Evolutionary conservation across 2,329 filamentous ascomycete genomes (phyloP), one percentile per base, ranked within the genome.

Genomic region (Neofusicoccum kwambonambiense): DNA sequence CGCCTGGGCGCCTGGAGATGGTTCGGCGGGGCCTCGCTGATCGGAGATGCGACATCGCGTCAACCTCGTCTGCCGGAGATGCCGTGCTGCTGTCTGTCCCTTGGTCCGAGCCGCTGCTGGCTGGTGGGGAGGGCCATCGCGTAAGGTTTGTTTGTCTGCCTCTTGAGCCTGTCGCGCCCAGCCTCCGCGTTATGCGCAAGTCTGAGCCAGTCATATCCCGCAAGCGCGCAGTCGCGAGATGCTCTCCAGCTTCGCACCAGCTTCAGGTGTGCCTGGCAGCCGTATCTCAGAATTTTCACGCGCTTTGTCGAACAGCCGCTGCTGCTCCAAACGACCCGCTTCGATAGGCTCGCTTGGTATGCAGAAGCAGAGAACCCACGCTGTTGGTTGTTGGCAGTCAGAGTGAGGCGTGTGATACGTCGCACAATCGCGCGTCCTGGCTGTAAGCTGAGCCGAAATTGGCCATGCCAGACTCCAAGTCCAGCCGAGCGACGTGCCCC

Each of bases 361-460:
- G 52, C n/a, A 47, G 15, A 57, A 60, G 27, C 41, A 31, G 17
- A 45, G 41, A 31, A 31, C 27, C 27, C 54, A 35, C 39, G 12
- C 22, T 17, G 22, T 4, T 22, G 39, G 39, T 60, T 41, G 56
- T 19, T 39, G 41, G 41, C 42, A 17, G 4, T 39, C 41, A 34
- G 54, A 34, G 19, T 58, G 54, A 58, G 54, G 41, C 31, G 41
- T 60, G 56, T 41, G 56, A 60, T 60, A 47, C 56, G 56, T 60
- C 56, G 19, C 56, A 60, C 56, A 47, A 19, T 47, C 54, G 41
- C 54, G 54, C 54, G 54, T 45, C 41, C 39, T 45, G 41, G n/a
- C 56, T 60, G 56, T 45, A 47, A 37, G 56, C 56, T 39, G 56
- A 27, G 56, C 56, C 56, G 56, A 60, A 60, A 60, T 13, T 45